Evolutionary conservation across 73 alveolate species (phyloP).

Genomic region (Strombidium stylifer): DNA sequence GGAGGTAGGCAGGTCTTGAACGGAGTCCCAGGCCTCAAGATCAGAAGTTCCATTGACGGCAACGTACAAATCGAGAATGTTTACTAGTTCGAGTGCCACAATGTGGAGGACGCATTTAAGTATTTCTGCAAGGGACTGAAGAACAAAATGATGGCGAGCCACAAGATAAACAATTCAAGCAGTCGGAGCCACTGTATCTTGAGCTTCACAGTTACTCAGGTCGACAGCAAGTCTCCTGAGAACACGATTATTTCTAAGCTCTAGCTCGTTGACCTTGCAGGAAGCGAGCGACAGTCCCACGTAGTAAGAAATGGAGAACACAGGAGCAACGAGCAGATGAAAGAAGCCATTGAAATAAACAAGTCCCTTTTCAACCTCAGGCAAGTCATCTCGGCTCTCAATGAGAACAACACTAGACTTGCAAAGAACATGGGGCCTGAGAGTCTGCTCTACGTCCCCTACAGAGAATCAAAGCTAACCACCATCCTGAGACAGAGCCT

Average conservation of each 20-base stretch:
- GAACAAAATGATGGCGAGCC: slow-evolving; percentile 38
- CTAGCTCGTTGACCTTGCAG: slow-evolving; percentile 77
- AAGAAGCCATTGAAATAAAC: slow-evolving; percentile 86
- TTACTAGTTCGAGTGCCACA: slow-evolving; percentile 6
- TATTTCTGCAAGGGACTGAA: slow-evolving; percentile 30
- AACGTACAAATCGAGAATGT: slow-evolving; percentile 20
- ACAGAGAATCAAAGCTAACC: slow-evolving; percentile 77
- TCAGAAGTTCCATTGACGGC: slow-evolving; percentile 25
- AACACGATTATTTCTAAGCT: slow-evolving; percentile 61
- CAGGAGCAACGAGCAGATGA: slow-evolving; percentile 9
- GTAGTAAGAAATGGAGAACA: slow-evolving; percentile 58
- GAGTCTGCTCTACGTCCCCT: slow-evolving; percentile 56
- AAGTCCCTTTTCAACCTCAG: slow-evolving; percentile 93
- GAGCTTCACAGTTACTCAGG: slow-evolving; percentile 13
- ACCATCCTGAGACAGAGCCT: slow-evolving; percentile 66
- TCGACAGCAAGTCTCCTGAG: slow-evolving; percentile 37
- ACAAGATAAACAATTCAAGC: slow-evolving; percentile 36
- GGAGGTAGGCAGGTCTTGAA: slow-evolving; percentile 2
- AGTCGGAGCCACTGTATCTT: slow-evolving; percentile 31
- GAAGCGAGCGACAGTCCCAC: slow-evolving; percentile 70
- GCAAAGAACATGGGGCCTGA: slow-evolving; percentile 16
- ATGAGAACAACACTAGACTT: slow-evolving; percentile 57
- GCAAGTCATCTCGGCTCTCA: slow-evolving; percentile 86
- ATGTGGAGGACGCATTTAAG: slow-evolving; percentile 8
- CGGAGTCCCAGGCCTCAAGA: slow-evolving; percentile 21